Base-by-base conservation (phyloP, 164 flowering plant genomes). In the Annona cherimola region DNA sequence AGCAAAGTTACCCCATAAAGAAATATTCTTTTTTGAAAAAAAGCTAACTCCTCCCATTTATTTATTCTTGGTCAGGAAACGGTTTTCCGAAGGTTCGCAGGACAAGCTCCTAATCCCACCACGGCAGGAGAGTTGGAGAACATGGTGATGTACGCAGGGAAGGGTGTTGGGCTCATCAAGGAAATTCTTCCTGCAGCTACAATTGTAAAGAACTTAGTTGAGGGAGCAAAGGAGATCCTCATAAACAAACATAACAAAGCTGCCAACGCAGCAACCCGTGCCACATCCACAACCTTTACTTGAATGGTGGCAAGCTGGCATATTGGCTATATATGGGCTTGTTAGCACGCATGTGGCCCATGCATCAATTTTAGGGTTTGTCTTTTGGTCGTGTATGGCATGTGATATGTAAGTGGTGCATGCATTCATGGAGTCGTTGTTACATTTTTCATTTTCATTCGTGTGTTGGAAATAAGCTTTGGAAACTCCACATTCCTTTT, bases 161-260 rank as follows among this genome's bases (percentile, higher is more conserved):
- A 75, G 70, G 81, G 81, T 26, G 81, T 79, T n/a, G 81, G 81
- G 16, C 57, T 79, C 20, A 69, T 79, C 26, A 73, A 73, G 4
- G 78, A 79, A 54, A 75, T 79, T 44, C 73, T 79, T 54, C 69
- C 76, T 2, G 78, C 78, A 3, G 74, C 42, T 5, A 74, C 75
- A 73, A 76, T 79, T 50, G 43, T 78, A 45, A 69, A 70, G 70
- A 78, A 77, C 69, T 75, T 63, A 2, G 63, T 78, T 8, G 81
- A 78, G 60, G 81, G 81, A 35, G 78, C 81, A 8, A 64, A 75
- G 46, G 61, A 61, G 44, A 69, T 78, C 41, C 72, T 78, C 42
- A 19, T 72, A 50, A 71, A 66, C 14, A 61, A 75, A 43, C 40
- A 60, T 9, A 68, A 78, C 18, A 69, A 40, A n/a, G n/a, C n/a